Conservation (phyloP, 306 rosid genomes). For the Senna tora region DNA sequence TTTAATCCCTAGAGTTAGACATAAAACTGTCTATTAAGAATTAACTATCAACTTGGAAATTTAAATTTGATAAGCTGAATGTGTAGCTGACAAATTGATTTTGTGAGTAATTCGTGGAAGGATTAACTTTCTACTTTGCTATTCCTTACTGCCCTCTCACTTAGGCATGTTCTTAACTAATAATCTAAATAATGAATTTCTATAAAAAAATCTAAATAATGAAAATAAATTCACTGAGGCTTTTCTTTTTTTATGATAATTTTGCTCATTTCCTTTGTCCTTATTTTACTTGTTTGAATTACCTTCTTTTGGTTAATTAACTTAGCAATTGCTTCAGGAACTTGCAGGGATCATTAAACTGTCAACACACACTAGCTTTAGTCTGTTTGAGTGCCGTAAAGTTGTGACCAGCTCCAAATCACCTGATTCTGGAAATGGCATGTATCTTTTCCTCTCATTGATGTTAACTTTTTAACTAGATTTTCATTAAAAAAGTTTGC, state of each 20-base stretch:
- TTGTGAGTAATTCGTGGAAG: neutral
- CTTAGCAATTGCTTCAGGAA: slow-evolving; percentile 62
- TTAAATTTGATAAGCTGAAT: neutral
- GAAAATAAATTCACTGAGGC: no score
- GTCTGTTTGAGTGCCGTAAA: slow-evolving; percentile 91
- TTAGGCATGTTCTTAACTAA: neutral
- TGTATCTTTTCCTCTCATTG: slow-evolving; percentile 31
- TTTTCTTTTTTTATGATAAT: neutral
- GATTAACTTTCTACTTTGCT: slow-evolving; percentile 4
- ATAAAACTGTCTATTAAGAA: neutral
- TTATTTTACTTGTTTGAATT: slow-evolving; percentile 27
- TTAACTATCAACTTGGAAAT: neutral
- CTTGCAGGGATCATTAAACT: slow-evolving; percentile 87
- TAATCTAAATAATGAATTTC: no score
- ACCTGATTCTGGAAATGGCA: slow-evolving; percentile 85
- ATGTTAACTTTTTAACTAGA: slow-evolving; percentile 7
- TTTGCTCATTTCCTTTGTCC: neutral
- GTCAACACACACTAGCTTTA: slow-evolving; percentile 79
- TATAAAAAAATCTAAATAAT: no score
- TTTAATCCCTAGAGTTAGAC: neutral
- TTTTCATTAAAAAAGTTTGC: neutral
- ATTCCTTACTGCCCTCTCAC: neutral
- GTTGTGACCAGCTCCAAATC: slow-evolving; percentile 82
- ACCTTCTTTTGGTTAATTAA: slow-evolving; percentile 24
- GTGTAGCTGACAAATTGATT: neutral